Evolutionary conservation across 2,329 filamentous ascomycete species (phyloP).

Genomic region (Xylogone sp.): DNA sequence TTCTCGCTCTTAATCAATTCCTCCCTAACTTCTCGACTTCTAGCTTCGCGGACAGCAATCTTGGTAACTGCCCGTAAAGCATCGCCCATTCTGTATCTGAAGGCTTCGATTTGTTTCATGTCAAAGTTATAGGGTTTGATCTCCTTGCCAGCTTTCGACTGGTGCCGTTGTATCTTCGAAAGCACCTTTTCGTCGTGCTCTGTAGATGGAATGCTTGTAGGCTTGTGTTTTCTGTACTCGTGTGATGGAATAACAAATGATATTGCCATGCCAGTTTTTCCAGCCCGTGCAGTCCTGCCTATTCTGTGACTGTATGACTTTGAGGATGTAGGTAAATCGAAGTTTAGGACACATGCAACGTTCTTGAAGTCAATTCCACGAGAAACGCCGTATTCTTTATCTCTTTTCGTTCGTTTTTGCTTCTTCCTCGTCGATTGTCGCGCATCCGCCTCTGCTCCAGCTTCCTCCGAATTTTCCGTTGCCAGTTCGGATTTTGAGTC

Average conservation of each 20-base stretch:
- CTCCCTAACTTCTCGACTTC: conserved; percentile 80
- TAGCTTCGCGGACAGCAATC: conserved; percentile 84
- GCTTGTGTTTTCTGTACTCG: conserved; percentile 82
- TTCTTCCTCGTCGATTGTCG: conserved; percentile 55
- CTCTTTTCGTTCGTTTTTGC: conserved; percentile 59
- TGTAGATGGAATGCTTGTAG: conserved; percentile 70
- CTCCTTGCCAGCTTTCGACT: conserved; percentile 73
- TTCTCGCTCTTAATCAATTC: conserved; percentile 94
- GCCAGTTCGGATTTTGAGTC: conserved; percentile 13
- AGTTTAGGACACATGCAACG: conserved; percentile 92
- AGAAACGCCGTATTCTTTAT: conserved; percentile 92
- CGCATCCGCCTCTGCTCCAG: conserved; percentile 23
- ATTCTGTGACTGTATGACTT: conserved; percentile 98
- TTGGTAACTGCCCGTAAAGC: conserved; percentile 86
- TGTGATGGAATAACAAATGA: conserved; percentile 87
- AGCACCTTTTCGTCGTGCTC: conserved; percentile 84
- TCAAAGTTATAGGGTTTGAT: conserved; percentile 92
- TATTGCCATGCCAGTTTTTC: conserved; percentile 90
- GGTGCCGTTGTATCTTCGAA: conserved; percentile 73
- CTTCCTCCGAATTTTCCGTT: conserved; percentile 28
- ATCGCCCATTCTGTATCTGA: conserved; percentile 92
- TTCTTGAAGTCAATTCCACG: conserved; percentile 96
- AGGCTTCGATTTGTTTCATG: conserved; percentile 89
- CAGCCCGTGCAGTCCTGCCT: conserved; percentile 86
- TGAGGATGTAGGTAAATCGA: conserved; percentile 83